Evolutionary conservation across 768 basidiomycete genomes (phyloP), one percentile per base, ranked within the genome.

Genomic region (Ramaria rubella): DNA sequence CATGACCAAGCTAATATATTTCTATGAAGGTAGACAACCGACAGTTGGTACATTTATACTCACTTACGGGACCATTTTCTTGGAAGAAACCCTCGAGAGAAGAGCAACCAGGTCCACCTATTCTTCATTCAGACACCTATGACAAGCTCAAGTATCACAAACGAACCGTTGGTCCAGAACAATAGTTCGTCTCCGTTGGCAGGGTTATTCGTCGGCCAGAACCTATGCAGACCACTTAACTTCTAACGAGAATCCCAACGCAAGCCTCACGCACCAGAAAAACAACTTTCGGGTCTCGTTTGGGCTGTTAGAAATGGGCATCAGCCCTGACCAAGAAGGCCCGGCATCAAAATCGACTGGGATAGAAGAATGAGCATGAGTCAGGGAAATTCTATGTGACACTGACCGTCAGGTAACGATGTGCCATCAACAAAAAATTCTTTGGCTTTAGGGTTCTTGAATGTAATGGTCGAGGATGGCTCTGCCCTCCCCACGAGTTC

Each of bases 221-320:
- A 68, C 68, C 69, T 69, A 30, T 56, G 6, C 24, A 24, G 38
- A 8, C 1, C 8, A 9, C 33, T 34, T 42, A 30, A 29, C 33
- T 26, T 15, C n/a, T 49, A 27, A 52, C 27, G 11, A 60, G 26
- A 15, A 7, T 50, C 19, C 24, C 14, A 27, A 27, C 9, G 21
- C 15, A 17, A 30, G 33, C 49, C 50, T 31, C 27, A 42, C 50
- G 11, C 52, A 60, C 63, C 62, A 65, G 59, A 63, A 64, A 49
- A 63, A 71, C 60, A 64, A 60, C 74, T 78, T 77, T 24, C 80
- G 75, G 4, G 80, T 80, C 27, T 81, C 80, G 71, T 67, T 57
- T 1, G 51, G 44, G 44, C 58, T 40, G 6, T 48, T 58, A 5
- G 65, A 70, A 40, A 69, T 71, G 5, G 72, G 72, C 62, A 65